Evolutionary conservation across 2,329 filamentous ascomycete species (phyloP), one percentile per base, ranked within the genome.

Genomic region (Alternaria panax): DNA sequence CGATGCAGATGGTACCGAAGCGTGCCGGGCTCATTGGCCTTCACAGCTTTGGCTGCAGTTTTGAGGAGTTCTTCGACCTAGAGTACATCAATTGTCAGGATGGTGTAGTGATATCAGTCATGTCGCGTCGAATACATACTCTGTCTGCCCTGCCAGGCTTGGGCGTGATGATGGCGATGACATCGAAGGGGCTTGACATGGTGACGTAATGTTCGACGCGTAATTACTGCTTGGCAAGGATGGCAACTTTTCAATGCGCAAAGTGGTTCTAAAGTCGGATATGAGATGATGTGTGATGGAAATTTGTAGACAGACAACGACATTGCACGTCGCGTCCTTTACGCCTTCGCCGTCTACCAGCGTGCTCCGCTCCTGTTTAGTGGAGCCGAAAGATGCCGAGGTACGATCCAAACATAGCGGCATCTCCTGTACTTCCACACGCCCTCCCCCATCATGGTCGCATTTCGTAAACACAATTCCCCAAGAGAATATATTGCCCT

Each of bases 1-100:
- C 69, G 71, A 20, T 74, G 68, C 14, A 78, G 45, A 41, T 75
- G 72, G 51, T 76, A 78, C 7, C 66, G 66, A n/a, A 76, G 62
- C 2, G 71, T 72, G 4, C 72, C 74, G 1, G 75, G 75, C 57
- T 78, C 76, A 2, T 74, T 74, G 4, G 65, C 68, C 46, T 76
- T 67, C 12, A 76, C 75, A 16, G 59, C 51, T 45, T 64, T 57
- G 1, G 72, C 71, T 2, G 71, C 65, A 2, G 50, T 53, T 5
- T 42, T 45, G 24, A 78, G 69, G 1, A 77, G 64, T 32, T 76
- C 68, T 54, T 75, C 67, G 12, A 78, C 65, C 76, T 78, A 22
- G 7, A 4, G 20, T 8, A 30, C 14, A 11, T 24, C 12, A 27
- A 4, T 18, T 22, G n/a, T 25, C 34, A 28, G 16, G 8, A 45